These are phyloP conservation scores for Neurospora hispaniola DNA, from an alignment of 495 filamentous ascomycete genomes.

Conservation along the genomic window DNA sequence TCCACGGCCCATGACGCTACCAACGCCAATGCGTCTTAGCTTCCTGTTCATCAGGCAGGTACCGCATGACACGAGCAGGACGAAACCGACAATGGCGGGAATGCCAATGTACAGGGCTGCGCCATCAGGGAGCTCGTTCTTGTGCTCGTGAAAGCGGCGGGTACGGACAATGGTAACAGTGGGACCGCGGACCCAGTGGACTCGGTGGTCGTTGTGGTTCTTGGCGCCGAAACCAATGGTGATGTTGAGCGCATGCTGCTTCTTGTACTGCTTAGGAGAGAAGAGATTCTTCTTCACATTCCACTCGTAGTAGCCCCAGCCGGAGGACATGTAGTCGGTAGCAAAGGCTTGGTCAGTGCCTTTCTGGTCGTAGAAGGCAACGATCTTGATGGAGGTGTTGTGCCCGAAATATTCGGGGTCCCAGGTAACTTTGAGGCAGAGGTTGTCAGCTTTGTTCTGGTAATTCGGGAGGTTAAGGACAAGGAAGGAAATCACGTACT, in stretches of 20 bases:
- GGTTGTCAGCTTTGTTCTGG: background rate
- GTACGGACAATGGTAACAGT: conserved; percentile 16
- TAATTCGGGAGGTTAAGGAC: background rate
- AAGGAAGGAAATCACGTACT: conserved; percentile 17
- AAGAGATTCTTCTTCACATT: conserved; percentile 19
- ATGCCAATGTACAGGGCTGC: conserved; percentile 29
- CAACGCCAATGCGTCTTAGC: conserved; percentile 24
- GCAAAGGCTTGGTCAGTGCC: conserved; percentile 25
- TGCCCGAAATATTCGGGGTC: conserved; percentile 29
- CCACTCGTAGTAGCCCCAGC: conserved; percentile 34
- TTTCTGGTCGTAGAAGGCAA: conserved; percentile 27
- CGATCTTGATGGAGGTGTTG: conserved; percentile 26
- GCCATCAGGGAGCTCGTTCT: conserved; percentile 12
- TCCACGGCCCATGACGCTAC: conserved; percentile 31
- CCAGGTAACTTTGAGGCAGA: conserved; percentile 29
- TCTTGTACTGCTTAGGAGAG: conserved; percentile 8
- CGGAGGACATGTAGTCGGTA: conserved; percentile 20
- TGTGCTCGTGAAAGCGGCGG: conserved; percentile 12
- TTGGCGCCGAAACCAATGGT: conserved; percentile 27
- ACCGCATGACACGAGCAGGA: conserved; percentile 21
- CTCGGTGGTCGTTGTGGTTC: conserved; percentile 4
- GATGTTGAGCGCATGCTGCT: conserved; percentile 26
- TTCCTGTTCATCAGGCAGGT: conserved; percentile 30
- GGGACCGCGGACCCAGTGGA: conserved; percentile 22
- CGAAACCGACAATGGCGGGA: conserved; percentile 28